Conservation (phyloP, 805 yeast species). For the Kodamaea sagamina region DNA sequence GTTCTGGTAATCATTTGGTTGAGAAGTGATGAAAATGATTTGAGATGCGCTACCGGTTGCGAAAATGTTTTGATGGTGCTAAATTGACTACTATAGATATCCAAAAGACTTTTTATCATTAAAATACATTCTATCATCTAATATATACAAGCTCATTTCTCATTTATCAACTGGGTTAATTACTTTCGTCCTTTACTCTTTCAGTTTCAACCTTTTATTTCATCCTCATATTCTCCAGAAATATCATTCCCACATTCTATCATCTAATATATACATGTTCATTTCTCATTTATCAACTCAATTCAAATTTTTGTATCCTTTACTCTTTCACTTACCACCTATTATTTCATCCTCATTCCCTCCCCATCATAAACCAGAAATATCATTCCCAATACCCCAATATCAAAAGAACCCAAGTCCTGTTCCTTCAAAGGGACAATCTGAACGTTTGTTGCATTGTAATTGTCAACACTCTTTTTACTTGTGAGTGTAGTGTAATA, state of each 20-base stretch:
- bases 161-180: too few relatives aligned
- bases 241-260: too few relatives aligned
- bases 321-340: neutral
- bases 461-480: conserved; percentile 5
- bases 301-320: neutral
- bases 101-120: too few relatives aligned
- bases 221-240: too few relatives aligned
- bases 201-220: too few relatives aligned
- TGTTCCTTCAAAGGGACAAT: conserved; percentile 1
- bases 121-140: too few relatives aligned
- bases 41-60: neutral
- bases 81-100: too few relatives aligned
- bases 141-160: too few relatives aligned
- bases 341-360: neutral
- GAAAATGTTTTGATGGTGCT: too few relatives aligned
- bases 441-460: conserved; percentile 5
- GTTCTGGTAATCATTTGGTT: neutral
- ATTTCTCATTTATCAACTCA: too few relatives aligned
- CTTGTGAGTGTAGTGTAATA: conserved; percentile 8
- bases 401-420: conserved; percentile 1
- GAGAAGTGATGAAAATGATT: neutral
- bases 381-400: conserved; percentile 3
- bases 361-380: neutral
- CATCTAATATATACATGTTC: too few relatives aligned
- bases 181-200: too few relatives aligned